Percentiles rank a stretch among this genome's conserved stretches.
These are phyloP conservation scores for Diplodia corticola DNA, from an alignment of 2,329 filamentous ascomycete species.

Conservation along the genomic window DNA sequence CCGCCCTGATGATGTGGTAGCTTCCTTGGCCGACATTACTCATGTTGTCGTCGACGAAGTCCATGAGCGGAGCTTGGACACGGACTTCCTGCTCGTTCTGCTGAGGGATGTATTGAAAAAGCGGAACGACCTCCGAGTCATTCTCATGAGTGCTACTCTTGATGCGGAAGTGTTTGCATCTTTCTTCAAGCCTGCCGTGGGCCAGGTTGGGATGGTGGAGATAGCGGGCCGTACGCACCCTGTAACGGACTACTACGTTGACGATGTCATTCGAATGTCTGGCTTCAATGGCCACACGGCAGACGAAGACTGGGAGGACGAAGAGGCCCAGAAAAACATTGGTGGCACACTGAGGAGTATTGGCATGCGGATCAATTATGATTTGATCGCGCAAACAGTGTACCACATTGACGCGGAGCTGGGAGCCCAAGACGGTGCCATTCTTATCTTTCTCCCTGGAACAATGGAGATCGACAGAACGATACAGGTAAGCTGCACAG, in stretches of 20 bases:
- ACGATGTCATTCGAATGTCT: slow-evolving; percentile 80
- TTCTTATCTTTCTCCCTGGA: slow-evolving; percentile 93
- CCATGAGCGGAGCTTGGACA: slow-evolving; percentile 91
- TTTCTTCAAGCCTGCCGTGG: slow-evolving; percentile 71
- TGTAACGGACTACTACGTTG: slow-evolving; percentile 85
- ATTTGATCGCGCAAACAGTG: slow-evolving; percentile 77
- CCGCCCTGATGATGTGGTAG: slow-evolving; percentile 73
- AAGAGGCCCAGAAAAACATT: slow-evolving; percentile 45
- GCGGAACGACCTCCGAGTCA: slow-evolving; percentile 78
- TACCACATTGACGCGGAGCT: slow-evolving; percentile 79
- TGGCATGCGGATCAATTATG: slow-evolving; percentile 86
- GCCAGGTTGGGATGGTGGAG: slow-evolving; percentile 75
- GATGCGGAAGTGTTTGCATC: slow-evolving; percentile 81
- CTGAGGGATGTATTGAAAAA: slow-evolving; percentile 76
- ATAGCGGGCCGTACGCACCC: slow-evolving; percentile 89
- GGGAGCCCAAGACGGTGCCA: slow-evolving; percentile 72
- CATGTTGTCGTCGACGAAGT: slow-evolving; percentile 97
- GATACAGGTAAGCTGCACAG: slow-evolving; percentile 48
- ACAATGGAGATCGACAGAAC: slow-evolving; percentile 87
- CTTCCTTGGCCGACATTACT: slow-evolving; percentile 83
- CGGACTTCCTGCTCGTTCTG: slow-evolving; percentile 87
- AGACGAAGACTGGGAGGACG: slow-evolving; percentile 54
- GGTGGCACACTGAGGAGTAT: slow-evolving; percentile 46
- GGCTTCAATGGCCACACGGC: slow-evolving; percentile 61
- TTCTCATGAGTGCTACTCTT: slow-evolving; percentile 95